Conservation (phyloP, 441 rosid species). For the Erodium texanum region DNA sequence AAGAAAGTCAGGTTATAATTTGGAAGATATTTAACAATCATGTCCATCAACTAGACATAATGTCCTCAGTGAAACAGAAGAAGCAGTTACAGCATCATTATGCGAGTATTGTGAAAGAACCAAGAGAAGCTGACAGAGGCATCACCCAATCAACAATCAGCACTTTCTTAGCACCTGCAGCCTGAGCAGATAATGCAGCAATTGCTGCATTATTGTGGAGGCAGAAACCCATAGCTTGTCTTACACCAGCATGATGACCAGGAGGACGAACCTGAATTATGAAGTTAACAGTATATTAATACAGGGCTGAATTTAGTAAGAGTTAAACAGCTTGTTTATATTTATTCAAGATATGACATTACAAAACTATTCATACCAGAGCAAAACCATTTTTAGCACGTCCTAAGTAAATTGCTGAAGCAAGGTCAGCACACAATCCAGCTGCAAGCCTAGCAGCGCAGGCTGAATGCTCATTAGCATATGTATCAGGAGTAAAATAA, state of each 20-base stretch:
- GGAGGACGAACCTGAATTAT: slow-evolving; percentile 88
- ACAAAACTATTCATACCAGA: slow-evolving; percentile 49
- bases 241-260: slow-evolving; percentile 95
- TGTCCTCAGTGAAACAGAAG: slow-evolving; percentile 8
- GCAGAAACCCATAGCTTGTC: slow-evolving; percentile 93
- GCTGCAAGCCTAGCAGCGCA: slow-evolving; percentile 97
- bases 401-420: slow-evolving; percentile 71
- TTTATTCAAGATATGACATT: not conserved
- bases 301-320: not conserved
- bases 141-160: slow-evolving; percentile 95
- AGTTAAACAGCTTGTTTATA: slow-evolving; percentile 8
- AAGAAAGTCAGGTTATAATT: slow-evolving; percentile 5
- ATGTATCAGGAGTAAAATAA: slow-evolving; percentile 93
- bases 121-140: slow-evolving; percentile 19
- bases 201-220: slow-evolving; percentile 98
- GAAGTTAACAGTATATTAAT: slow-evolving; percentile 7
- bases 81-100: slow-evolving; percentile 8
- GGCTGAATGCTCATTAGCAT: slow-evolving; percentile 96
- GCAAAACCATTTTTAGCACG: slow-evolving; percentile 86
- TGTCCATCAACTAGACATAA: not conserved
- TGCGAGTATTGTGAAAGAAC: not conserved
- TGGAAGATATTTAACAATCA: not conserved
- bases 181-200: slow-evolving; percentile 87
- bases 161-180: slow-evolving; percentile 88
- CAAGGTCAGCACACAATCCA: slow-evolving; percentile 96